These are phyloP conservation scores for Kodamaea laetipori DNA, from an alignment of 805 yeast species.

Conservation along the genomic window DNA sequence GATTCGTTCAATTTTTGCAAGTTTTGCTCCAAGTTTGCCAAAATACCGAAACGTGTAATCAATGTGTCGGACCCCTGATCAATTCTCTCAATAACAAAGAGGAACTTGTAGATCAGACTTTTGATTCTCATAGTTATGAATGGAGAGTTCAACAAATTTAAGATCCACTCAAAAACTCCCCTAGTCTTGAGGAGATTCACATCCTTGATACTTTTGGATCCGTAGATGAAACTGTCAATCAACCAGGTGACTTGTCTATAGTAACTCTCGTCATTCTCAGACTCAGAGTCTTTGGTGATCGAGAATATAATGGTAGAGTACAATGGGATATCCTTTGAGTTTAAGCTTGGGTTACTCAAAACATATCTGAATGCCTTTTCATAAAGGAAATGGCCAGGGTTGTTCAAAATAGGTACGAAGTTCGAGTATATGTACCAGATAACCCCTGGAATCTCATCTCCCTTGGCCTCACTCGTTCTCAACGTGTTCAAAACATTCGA, in stretches of 20 bases:
- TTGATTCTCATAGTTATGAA: conserved; percentile 45
- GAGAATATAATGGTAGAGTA: conserved; percentile 39
- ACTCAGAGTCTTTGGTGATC: conserved; percentile 23
- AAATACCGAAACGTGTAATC: conserved; percentile 55
- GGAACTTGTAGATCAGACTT: conserved; percentile 40
- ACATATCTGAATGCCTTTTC: conserved; percentile 72
- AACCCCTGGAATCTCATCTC: conserved; percentile 40
- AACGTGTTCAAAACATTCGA: conserved; percentile 47
- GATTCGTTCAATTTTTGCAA: conserved; percentile 10
- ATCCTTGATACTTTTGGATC: conserved; percentile 53
- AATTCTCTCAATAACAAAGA: conserved; percentile 51
- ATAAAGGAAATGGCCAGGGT: conserved; percentile 74
- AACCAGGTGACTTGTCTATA: conserved; percentile 70
- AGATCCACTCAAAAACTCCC: conserved; percentile 67
- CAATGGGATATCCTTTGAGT: conserved; percentile 47
- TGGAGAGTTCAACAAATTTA: conserved; percentile 57
- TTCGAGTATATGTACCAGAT: conserved; percentile 58
- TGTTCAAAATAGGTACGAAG: conserved; percentile 55
- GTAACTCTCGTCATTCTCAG: conserved; percentile 49
- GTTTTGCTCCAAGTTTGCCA: conserved; percentile 27
- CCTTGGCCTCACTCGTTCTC: conserved; percentile 19
- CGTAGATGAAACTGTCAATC: conserved; percentile 47
- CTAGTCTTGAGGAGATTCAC: conserved; percentile 51
- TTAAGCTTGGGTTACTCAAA: conserved; percentile 52
- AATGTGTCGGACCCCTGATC: conserved; percentile 61